A percentile compares a stretch with the other conserved stretches of the same genome.
These are phyloP conservation scores for Diaporthe sp. DNA, from an alignment of 2,329 filamentous ascomycete genomes.

Conservation along the genomic window DNA sequence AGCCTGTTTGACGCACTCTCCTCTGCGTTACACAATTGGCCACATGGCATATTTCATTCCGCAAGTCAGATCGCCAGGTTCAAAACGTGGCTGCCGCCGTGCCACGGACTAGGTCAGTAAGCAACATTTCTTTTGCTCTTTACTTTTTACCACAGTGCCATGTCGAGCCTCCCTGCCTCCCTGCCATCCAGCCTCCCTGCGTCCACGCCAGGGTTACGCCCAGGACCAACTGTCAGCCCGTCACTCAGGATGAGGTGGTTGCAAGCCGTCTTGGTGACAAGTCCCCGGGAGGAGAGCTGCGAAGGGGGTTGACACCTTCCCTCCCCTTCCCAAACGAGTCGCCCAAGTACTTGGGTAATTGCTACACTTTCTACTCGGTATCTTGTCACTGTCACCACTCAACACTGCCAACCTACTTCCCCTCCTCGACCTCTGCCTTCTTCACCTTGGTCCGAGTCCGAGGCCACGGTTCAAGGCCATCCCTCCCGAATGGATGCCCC, in stretches of 20 bases:
- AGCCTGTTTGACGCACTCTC: constrained; percentile 32
- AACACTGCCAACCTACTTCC: background rate
- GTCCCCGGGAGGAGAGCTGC: background rate
- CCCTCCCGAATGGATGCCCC: background rate
- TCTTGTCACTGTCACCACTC: background rate
- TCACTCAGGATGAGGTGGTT: constrained; percentile 1
- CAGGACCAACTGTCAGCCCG: constrained; percentile 4
- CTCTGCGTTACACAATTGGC: constrained; percentile 28
- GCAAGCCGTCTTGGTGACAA: constrained; percentile 14
- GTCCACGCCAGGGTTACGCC: background rate
- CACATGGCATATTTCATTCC: constrained; percentile 37
- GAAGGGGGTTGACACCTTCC: background rate
- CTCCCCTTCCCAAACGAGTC: background rate
- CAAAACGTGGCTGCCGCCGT: constrained; percentile 35
- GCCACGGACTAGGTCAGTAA: constrained; percentile 17
- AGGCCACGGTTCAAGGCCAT: background rate
- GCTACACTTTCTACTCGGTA: background rate
- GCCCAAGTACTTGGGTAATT: background rate
- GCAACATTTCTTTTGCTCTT: constrained; percentile 7
- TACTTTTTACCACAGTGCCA: constrained; percentile 1
- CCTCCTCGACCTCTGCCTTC: background rate
- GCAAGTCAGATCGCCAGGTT: constrained; percentile 29
- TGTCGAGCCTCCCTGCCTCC: constrained; percentile 19
- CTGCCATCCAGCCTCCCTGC: background rate
- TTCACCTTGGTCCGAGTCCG: constrained; percentile 14